Conservation (phyloP, 2,329 filamentous ascomycete species). For the Aspergillus sp. region DNA sequence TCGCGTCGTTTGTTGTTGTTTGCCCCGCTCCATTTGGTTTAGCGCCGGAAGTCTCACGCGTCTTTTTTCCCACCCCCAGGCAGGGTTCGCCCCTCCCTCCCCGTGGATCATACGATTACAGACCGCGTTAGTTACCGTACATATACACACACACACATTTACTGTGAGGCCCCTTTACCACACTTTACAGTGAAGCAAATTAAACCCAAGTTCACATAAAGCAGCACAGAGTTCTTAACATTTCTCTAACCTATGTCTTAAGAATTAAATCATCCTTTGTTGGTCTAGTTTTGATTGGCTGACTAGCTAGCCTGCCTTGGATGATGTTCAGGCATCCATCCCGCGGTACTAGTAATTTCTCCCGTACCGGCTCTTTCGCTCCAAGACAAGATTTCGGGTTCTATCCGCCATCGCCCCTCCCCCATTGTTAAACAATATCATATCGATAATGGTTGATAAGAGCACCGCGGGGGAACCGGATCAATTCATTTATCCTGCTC, state of each 20-base stretch:
- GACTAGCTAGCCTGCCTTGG: too few species aligned
- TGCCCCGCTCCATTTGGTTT: slow-evolving; percentile 23
- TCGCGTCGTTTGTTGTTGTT: slow-evolving; percentile 39
- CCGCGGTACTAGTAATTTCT: background rate
- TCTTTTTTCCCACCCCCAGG: slow-evolving; percentile 13
- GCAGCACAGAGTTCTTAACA: too few species aligned
- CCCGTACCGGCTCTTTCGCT: background rate
- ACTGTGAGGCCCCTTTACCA: background rate
- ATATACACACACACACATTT: background rate
- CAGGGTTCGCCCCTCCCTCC: background rate
- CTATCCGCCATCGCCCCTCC: background rate
- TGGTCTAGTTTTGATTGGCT: too few species aligned
- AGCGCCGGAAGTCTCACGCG: slow-evolving; percentile 32
- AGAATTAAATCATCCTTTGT: too few species aligned
- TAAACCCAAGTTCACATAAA: too few species aligned
- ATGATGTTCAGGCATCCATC: too few species aligned
- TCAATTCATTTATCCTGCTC: slow-evolving; percentile 16
- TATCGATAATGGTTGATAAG: slow-evolving; percentile 27
- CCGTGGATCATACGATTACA: slow-evolving; percentile 20
- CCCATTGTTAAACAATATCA: slow-evolving; percentile 1
- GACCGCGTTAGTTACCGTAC: slow-evolving; percentile 3
- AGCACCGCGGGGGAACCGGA: slow-evolving; percentile 19
- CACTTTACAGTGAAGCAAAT: too few species aligned
- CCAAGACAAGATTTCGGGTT: background rate
- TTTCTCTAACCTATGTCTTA: too few species aligned